phyloP scores from a whole-genome alignment of 768 basidiomycete genomes.

The Hemileccinum impolitum region DNA sequence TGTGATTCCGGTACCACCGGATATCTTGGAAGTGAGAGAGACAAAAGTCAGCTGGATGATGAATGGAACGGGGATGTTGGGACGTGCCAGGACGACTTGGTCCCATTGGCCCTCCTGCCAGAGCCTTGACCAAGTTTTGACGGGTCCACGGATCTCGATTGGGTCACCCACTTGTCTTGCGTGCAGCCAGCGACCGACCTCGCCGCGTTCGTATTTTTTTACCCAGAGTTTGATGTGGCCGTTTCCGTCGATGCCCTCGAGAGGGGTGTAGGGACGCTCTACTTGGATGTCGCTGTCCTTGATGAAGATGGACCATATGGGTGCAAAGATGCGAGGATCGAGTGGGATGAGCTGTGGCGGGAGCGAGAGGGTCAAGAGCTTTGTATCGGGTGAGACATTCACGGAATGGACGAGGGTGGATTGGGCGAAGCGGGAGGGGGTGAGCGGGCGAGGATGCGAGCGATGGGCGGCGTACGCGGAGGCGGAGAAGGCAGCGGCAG shows the following conservation, averaged over 20 bases:
- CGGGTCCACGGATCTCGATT: slow-evolving; percentile 75
- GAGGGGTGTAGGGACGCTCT: slow-evolving; percentile 80
- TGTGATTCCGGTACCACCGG: slow-evolving; percentile 84
- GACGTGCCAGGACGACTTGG: slow-evolving; percentile 69
- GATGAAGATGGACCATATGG: slow-evolving; percentile 77
- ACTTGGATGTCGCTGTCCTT: slow-evolving; percentile 90
- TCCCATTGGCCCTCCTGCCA: slow-evolving; percentile 65
- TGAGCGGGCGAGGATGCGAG: slow-evolving; percentile 44
- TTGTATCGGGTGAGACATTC: slow-evolving; percentile 53
- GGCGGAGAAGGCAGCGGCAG: slow-evolving; percentile 36
- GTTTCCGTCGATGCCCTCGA: slow-evolving; percentile 63
- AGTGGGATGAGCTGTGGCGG: slow-evolving; percentile 41
- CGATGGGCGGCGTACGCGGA: slow-evolving; percentile 36
- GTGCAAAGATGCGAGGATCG: slow-evolving; percentile 19
- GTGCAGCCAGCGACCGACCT: slow-evolving; percentile 83
- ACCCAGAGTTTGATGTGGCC: slow-evolving; percentile 78
- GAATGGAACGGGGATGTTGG: not conserved
- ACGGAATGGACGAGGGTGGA: slow-evolving; percentile 55
- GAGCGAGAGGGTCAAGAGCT: slow-evolving; percentile 59
- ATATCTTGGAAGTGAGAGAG: slow-evolving; percentile 52
- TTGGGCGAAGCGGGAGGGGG: slow-evolving; percentile 51
- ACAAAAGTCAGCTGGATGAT: not conserved
- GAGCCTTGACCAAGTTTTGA: slow-evolving; percentile 54
- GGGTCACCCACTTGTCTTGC: slow-evolving; percentile 61
- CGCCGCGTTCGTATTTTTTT: slow-evolving; percentile 73